Percentiles rank a stretch among this genome's conserved stretches.
Conservation (phyloP, 2,329 filamentous ascomycete genomes). For the Dendrostoma leiphaemia region DNA sequence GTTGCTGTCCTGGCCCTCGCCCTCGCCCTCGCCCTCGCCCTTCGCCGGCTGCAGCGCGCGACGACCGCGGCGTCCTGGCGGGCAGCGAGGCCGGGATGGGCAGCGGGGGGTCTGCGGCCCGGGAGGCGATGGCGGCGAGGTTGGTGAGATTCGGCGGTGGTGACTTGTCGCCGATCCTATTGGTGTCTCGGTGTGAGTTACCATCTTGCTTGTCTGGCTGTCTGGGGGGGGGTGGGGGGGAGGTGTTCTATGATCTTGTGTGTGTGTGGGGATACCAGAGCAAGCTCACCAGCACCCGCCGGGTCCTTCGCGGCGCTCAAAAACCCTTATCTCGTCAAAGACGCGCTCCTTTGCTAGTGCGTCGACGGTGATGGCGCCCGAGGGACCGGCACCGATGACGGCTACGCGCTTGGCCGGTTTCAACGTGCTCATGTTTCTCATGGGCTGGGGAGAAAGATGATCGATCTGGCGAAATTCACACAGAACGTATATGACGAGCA, state of each 20-base stretch:
- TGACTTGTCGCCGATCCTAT: conserved; percentile 41
- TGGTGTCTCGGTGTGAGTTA: background rate
- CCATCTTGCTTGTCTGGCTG: too few species aligned
- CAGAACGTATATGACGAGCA: too few species aligned
- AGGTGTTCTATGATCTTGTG: too few species aligned
- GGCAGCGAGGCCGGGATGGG: conserved; percentile 47
- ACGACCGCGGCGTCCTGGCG: conserved; percentile 37
- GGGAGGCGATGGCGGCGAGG: conserved; percentile 43
- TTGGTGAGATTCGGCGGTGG: conserved; percentile 40
- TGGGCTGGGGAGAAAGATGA: background rate
- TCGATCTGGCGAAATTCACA: too few species aligned
- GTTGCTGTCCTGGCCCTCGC: too few species aligned
- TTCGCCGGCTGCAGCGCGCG: too few species aligned
- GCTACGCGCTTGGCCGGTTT: conserved; percentile 38
- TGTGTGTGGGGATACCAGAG: too few species aligned
- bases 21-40: too few species aligned
- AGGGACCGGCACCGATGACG: conserved; percentile 56
- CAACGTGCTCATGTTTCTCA: background rate
- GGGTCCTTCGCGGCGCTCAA: conserved; percentile 53
- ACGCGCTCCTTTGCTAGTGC: conserved; percentile 52
- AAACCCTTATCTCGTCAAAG: conserved; percentile 56
- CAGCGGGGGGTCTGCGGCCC: conserved; percentile 49
- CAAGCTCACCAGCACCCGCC: conserved; percentile 57
- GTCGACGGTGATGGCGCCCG: conserved; percentile 56
- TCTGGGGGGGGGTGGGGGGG: too few species aligned